A percentile compares a stretch with the other conserved stretches of the same genome.
Evolutionary conservation across 1,284 basidiomycete genomes (phyloP).

Genomic region (Anthracocystis setariae): DNA sequence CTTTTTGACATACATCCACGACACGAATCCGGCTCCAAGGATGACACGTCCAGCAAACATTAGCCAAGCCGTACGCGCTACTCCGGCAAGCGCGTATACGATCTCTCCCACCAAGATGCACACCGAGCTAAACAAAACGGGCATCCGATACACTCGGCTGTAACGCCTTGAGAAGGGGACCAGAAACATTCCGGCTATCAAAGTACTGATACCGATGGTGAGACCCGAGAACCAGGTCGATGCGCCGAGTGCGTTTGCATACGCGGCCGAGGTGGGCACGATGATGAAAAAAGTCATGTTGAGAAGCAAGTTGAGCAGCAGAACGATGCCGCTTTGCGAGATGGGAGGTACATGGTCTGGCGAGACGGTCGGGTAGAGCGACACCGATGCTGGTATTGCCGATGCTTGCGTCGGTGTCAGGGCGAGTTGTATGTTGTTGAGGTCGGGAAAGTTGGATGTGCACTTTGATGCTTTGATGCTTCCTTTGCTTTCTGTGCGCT

Average conservation of each 20-base stretch:
- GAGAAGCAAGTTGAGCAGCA: slow-evolving; percentile 46
- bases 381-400: not conserved
- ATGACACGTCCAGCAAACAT: slow-evolving; percentile 42
- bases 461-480: not conserved
- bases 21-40: slow-evolving; percentile 41
- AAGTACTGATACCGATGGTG: slow-evolving; percentile 42
- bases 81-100: slow-evolving; percentile 42
- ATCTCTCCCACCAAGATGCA: slow-evolving; percentile 42
- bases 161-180: slow-evolving; percentile 44
- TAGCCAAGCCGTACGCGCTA: slow-evolving; percentile 45
- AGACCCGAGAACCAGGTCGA: slow-evolving; percentile 53
- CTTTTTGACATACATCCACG: slow-evolving; percentile 48
- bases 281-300: slow-evolving; percentile 58
- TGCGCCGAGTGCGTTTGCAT: slow-evolving; percentile 43
- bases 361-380: slow-evolving; percentile 6
- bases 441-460: not conserved
- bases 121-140: slow-evolving; percentile 36
- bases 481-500: slow-evolving; percentile 6
- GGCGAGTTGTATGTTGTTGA: slow-evolving; percentile 10
- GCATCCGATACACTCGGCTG: slow-evolving; percentile 28
- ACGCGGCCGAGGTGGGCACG: slow-evolving; percentile 42
- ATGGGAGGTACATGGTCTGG: slow-evolving; percentile 33
- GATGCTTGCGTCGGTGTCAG: not conserved
- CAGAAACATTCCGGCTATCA: slow-evolving; percentile 36
- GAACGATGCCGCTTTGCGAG: slow-evolving; percentile 30